A percentile compares a stretch with the other conserved stretches of the same genome.
Evolutionary conservation across 306 rosid genomes (phyloP).

Genomic region (Neltuma alba): DNA sequence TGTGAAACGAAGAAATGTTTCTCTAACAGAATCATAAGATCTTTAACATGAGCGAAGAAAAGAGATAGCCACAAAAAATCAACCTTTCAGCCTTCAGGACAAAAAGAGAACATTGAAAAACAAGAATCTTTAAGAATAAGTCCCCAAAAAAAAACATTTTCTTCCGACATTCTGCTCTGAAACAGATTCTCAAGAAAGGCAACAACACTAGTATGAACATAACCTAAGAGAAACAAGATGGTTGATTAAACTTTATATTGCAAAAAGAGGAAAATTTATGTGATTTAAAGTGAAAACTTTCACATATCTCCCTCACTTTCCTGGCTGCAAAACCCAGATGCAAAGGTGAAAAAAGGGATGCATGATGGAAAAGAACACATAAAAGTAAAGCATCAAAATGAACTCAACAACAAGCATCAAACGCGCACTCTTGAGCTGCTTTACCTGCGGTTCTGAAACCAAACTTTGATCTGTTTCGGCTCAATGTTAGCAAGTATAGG

Average conservation of each 20-base stretch:
- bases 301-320: not conserved
- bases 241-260: not conserved
- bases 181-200: not conserved
- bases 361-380: not conserved
- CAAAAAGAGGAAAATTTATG: not conserved
- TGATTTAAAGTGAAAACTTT: not conserved
- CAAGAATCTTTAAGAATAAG: not conserved
- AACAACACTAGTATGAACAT: not conserved
- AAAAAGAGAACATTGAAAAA: not conserved
- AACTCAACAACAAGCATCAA: not conserved
- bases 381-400: not conserved
- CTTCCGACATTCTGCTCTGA: not conserved
- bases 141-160: not conserved
- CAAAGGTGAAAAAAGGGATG: not conserved
- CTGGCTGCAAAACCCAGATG: not conserved
- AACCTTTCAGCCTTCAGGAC: not conserved
- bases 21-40: not conserved
- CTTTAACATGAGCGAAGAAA: not conserved
- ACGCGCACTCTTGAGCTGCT: not conserved
- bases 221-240: not conserved
- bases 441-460: conserved; percentile 98
- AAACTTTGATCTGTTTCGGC: conserved; percentile 97
- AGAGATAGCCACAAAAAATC: not conserved
- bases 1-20: not conserved
- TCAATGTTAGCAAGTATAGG: conserved; percentile 91